Conservation (phyloP, 2,329 filamentous ascomycete species). For the Colletotrichum neosansevieriae region DNA sequence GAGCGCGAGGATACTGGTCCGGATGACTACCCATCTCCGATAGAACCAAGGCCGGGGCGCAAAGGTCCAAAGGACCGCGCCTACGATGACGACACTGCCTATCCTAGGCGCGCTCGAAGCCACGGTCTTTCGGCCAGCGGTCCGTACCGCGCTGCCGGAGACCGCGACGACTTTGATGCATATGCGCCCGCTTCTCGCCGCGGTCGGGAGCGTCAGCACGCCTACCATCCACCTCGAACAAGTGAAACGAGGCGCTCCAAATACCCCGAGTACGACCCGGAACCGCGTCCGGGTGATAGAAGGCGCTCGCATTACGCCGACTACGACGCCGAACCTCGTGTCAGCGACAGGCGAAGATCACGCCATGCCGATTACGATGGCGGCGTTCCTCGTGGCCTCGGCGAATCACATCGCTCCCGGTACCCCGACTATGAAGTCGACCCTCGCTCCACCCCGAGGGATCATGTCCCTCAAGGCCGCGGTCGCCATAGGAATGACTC, state of each 20-base stretch:
- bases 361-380: constrained; percentile 7
- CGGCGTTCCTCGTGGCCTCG: constrained; percentile 1
- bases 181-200: constrained; percentile 22
- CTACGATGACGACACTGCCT: constrained; percentile 16
- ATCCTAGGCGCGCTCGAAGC: constrained; percentile 17
- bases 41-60: constrained; percentile 9
- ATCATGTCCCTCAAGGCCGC: background rate
- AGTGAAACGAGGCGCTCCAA: constrained; percentile 36
- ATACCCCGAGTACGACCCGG: constrained; percentile 33
- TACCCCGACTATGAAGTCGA: constrained; percentile 20
- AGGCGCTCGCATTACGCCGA: constrained; percentile 19
- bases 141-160: constrained; percentile 5
- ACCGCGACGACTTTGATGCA: constrained; percentile 16
- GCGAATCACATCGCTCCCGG: constrained; percentile 5
- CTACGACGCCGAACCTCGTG: constrained; percentile 20
- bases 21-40: background rate
- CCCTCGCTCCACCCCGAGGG: background rate
- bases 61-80: constrained; percentile 3
- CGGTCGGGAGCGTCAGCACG: constrained; percentile 32
- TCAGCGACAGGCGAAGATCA: background rate
- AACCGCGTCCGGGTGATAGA: background rate
- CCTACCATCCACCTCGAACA: constrained; percentile 37
- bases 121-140: constrained; percentile 12
- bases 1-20: background rate
- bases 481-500: constrained; percentile 23